A percentile compares a stretch with the other conserved stretches of the same genome.
These are phyloP conservation scores for Nicotiana knightiana DNA, from an alignment of 257 asterid species.

Conservation along the genomic window DNA sequence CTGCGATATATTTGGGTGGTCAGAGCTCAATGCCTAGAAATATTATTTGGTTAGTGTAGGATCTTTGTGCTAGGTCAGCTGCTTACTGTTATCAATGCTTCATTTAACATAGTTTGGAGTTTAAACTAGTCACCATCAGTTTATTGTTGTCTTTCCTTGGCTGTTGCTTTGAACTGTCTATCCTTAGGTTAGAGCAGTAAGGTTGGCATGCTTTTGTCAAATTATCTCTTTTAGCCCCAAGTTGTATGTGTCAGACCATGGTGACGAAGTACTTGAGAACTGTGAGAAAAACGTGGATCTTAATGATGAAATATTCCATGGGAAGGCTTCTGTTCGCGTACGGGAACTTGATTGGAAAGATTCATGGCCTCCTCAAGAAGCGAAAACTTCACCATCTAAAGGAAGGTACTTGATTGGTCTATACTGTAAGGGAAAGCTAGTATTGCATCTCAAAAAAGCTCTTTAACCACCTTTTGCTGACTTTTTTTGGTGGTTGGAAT, in stretches of 20 bases:
- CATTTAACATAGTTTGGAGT: not conserved
- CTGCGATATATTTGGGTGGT: not conserved
- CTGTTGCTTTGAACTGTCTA: not conserved
- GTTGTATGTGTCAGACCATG: constrained; percentile 45
- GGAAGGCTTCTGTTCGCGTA: constrained; percentile 45
- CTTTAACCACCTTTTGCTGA: not conserved
- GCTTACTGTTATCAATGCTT: not conserved
- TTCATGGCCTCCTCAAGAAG: constrained; percentile 55
- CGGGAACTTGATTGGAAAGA: constrained; percentile 93
- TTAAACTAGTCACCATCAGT: not conserved
- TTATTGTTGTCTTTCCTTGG: not conserved
- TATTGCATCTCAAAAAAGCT: not conserved
- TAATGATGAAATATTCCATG: constrained; percentile 44
- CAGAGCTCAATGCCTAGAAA: not conserved
- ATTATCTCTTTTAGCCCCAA: not conserved
- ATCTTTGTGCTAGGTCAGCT: not conserved
- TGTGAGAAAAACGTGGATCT: constrained; percentile 58
- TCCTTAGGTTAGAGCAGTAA: not conserved
- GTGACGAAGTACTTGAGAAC: constrained; percentile 71
- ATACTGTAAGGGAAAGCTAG: not conserved
- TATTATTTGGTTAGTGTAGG: not conserved
- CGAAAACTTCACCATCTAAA: constrained; percentile 28
- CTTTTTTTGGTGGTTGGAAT: not conserved
- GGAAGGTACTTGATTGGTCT: constrained; percentile 31
- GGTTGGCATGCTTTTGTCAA: not conserved